Percentiles rank a stretch among this genome's conserved stretches.
phyloP scores from a whole-genome alignment of 495 filamentous ascomycete genomes.

The Penicillium turbatum region DNA sequence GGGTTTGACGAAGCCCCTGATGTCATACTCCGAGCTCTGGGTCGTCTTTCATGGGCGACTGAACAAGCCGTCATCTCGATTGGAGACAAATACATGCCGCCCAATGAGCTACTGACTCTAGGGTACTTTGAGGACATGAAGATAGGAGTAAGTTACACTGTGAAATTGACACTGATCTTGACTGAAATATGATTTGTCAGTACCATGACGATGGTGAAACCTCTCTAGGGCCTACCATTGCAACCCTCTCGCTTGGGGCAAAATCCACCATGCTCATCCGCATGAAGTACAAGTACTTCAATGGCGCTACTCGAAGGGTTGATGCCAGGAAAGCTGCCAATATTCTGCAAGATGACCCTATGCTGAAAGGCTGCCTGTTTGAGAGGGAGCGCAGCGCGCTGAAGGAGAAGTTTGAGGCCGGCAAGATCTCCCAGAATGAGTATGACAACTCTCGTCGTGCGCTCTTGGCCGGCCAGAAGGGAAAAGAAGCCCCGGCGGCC shows the following conservation, averaged over 20 bases:
- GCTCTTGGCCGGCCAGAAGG: conserved; percentile 9
- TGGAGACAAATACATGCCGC: conserved; percentile 21
- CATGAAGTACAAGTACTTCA: conserved; percentile 56
- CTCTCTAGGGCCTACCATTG: conserved; percentile 69
- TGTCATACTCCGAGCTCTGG: conserved; percentile 52
- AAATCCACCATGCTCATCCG: conserved; percentile 65
- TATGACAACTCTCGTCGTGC: conserved; percentile 18
- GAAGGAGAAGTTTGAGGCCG: conserved; percentile 26
- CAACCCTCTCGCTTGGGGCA: conserved; percentile 69
- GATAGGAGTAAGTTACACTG: conserved; percentile 57
- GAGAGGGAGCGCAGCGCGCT: conserved; percentile 36
- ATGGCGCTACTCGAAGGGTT: conserved; percentile 33
- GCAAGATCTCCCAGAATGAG: conserved; percentile 14
- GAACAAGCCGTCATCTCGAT: conserved; percentile 31
- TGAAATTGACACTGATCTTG: background rate
- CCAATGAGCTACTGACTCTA: conserved; percentile 71
- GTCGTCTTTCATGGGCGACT: conserved; percentile 64
- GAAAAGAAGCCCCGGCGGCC: conserved; percentile 12
- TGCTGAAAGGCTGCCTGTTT: conserved; percentile 36
- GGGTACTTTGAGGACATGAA: conserved; percentile 69
- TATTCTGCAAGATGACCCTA: conserved; percentile 20
- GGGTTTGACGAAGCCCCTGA: conserved; percentile 58
- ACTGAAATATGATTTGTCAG: background rate
- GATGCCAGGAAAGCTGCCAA: background rate
- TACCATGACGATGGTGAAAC: conserved; percentile 80